Evolutionary conservation across 2,329 filamentous ascomycete genomes (phyloP), one percentile per base, ranked within the genome.

Genomic region (Fusarium nodosum): DNA sequence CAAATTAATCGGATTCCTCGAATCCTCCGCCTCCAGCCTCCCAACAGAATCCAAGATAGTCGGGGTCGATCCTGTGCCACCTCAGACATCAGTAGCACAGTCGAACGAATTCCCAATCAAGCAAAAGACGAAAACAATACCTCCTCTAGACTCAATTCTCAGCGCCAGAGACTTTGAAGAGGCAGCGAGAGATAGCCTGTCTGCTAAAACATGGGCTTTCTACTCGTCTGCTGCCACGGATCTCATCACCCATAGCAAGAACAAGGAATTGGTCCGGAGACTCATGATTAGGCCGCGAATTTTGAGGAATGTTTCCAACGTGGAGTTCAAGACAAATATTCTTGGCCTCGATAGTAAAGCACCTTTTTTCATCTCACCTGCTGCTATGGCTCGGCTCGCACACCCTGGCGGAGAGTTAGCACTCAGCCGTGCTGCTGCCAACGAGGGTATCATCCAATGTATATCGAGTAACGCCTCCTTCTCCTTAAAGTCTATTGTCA

Each of bases 141-240:
- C 46, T 2, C 8, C 60, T 15, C 15, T 65, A 6, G 62, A 65
- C 7, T 6, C 53, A 0, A 65, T 65, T 0, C n/a, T 65, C 0
- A 65, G 60, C 1, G 62, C 60, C 3, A 38, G 46, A 0, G 89
- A 91, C 77, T 91, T 91, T 73, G 84, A 87, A 54, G 65, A 79
- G 3, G 87, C 85, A 0, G 89, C 89, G 3, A 82, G 82, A 13
- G 78, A 80, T 28, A 84, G 83, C 3, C 81, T 90, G 38, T 83
- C 83, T 3, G 82, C 84, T 11, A 91, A 91, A 71, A 86, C 89
- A 13, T 91, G 88, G 87, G 90, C 89, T 0, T 92, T 91, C 71
- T 87, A 89, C 74, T 90, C 87, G 15, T 90, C 88, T 3, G 90
- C 89, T 0, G 87, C 89, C 7, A 91, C 88, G 4, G 90, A 85